phyloP scores from a whole-genome alignment of 2,329 filamentous ascomycete genomes.

The Fusarium tupiense region DNA sequence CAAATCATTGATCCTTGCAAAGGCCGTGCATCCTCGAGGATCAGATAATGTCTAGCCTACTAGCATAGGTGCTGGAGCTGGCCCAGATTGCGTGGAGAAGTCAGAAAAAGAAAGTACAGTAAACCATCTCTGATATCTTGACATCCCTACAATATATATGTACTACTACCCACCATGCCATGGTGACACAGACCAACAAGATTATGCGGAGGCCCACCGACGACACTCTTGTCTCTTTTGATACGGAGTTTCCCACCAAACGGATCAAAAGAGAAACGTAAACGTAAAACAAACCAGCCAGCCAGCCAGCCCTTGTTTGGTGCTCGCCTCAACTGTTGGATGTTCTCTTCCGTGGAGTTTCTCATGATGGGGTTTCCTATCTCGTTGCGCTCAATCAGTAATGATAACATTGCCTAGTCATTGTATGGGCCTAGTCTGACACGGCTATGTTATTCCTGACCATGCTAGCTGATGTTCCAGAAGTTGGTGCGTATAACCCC shows the following conservation, averaged over 20 bases:
- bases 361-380: slow-evolving; percentile 8
- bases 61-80: neutral
- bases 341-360: neutral
- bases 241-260: neutral
- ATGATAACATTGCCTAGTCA: neutral
- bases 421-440: neutral
- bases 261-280: neutral
- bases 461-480: neutral
- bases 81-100: neutral
- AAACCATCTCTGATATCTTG: neutral
- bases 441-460: neutral
- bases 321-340: neutral
- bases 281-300: neutral
- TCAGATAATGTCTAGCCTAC: neutral
- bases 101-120: neutral
- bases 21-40: neutral
- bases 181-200: neutral
- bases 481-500: neutral
- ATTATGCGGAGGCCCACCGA: neutral
- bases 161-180: neutral
- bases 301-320: neutral
- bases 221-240: neutral
- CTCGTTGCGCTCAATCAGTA: neutral
- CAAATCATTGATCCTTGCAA: neutral
- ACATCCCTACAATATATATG: neutral